These are phyloP conservation scores for Ilyonectria robusta DNA, from an alignment of 2,329 filamentous ascomycete genomes.

Conservation along the genomic window DNA sequence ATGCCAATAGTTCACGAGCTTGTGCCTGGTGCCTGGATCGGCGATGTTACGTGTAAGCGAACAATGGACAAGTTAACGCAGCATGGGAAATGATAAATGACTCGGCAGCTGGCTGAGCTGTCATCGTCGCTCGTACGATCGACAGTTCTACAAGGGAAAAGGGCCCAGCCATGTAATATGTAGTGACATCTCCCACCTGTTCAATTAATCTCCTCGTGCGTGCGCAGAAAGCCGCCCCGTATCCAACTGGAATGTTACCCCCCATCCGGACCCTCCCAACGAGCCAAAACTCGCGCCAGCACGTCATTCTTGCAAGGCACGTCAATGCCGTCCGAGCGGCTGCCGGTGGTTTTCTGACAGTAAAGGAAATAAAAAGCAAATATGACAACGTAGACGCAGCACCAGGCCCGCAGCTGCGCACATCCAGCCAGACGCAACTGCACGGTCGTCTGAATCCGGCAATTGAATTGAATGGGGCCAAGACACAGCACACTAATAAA, in stretches of 20 bases:
- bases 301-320: constrained; percentile 18
- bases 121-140: constrained; percentile 10
- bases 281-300: constrained; percentile 11
- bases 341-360: not conserved
- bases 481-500: not conserved
- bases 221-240: not conserved
- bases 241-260: constrained; percentile 16
- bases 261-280: constrained; percentile 4
- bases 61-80: constrained; percentile 8
- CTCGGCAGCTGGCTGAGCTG: constrained; percentile 4
- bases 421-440: not conserved
- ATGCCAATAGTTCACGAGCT: constrained; percentile 17
- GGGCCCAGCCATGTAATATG: not conserved
- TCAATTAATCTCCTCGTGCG: not conserved
- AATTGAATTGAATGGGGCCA: not conserved
- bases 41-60: constrained; percentile 7
- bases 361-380: constrained; percentile 7
- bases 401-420: not conserved
- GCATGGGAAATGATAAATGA: constrained; percentile 25
- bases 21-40: constrained; percentile 2
- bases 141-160: not conserved
- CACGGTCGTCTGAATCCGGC: constrained; percentile 1
- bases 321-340: constrained; percentile 20
- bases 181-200: not conserved
- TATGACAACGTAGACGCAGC: not conserved